Percentiles rank a stretch among this genome's conserved stretches.
Evolutionary conservation across 192 early-diverging fungal genomes (phyloP).

Genomic region (Neocallimastix lanati): DNA sequence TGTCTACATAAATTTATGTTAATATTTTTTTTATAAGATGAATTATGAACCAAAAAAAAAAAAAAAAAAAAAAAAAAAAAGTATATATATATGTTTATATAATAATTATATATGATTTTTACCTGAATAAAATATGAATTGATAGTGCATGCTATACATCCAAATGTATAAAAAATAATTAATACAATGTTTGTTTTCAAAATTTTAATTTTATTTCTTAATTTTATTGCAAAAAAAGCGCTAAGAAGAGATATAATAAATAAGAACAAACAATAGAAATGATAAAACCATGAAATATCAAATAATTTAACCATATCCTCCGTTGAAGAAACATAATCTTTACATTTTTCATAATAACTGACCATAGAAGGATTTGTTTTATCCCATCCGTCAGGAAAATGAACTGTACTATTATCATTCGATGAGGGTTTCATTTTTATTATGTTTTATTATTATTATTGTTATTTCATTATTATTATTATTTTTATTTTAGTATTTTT

Average conservation of each 20-base stretch:
- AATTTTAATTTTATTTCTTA: not conserved
- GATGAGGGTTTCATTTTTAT: no score
- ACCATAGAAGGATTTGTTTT: not conserved
- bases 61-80: no score
- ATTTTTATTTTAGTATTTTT: no score
- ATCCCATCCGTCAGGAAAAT: not conserved
- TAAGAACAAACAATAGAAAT: not conserved
- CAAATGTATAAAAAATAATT: not conserved
- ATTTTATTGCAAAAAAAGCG: not conserved
- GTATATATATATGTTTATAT: no score
- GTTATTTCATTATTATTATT: not conserved
- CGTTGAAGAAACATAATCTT: not conserved
- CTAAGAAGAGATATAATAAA: not conserved
- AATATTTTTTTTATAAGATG: no score
- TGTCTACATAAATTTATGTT: not conserved
- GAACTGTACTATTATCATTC: not conserved
- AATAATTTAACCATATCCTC: not conserved
- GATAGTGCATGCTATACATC: not conserved
- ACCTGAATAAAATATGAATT: not conserved
- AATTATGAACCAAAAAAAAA: not conserved
- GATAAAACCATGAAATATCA: not conserved
- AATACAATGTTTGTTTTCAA: not conserved
- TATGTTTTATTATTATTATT: not conserved
- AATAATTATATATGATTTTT: no score
- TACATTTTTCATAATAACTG: not conserved